Conservation (phyloP, 73 alveolate species). For the Symbiodinium pilosum region DNA sequence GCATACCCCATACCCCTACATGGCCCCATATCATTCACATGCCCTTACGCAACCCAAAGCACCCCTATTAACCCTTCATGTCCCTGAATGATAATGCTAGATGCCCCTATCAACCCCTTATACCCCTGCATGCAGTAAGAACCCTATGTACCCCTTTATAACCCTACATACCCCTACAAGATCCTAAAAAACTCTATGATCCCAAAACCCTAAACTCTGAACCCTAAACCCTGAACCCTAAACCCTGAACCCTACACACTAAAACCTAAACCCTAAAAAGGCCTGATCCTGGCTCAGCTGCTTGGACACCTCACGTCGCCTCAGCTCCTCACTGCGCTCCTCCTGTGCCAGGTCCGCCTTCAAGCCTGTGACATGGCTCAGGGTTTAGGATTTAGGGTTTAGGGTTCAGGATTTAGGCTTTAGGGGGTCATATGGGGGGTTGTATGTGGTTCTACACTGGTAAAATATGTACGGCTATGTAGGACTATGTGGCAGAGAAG, state of each 20-base stretch:
- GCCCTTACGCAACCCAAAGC: no score
- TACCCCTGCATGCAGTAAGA: not conserved
- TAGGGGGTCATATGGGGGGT: no score
- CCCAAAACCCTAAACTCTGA: not conserved
- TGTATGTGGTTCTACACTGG: no score
- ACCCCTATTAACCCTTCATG: no score
- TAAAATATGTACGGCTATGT: no score
- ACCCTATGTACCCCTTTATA: not conserved
- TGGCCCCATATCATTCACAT: no score
- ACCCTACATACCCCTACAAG: not conserved
- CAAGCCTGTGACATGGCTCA: no score
- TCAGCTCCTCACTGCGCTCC: not conserved
- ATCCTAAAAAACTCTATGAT: not conserved
- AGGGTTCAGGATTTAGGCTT: not conserved
- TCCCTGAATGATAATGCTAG: no score
- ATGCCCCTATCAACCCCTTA: no score
- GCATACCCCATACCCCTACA: no score
- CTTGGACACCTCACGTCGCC: not conserved
- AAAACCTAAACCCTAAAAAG: not conserved
- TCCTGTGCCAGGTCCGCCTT: constrained; percentile 7
- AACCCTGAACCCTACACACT: not conserved
- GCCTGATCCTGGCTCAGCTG: not conserved
- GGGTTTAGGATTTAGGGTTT: not conserved
- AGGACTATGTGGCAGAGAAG: no score
- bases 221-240: not conserved